Evolutionary conservation across 2,329 filamentous ascomycete species (phyloP).

Genomic region (Trichoderma sp.): DNA sequence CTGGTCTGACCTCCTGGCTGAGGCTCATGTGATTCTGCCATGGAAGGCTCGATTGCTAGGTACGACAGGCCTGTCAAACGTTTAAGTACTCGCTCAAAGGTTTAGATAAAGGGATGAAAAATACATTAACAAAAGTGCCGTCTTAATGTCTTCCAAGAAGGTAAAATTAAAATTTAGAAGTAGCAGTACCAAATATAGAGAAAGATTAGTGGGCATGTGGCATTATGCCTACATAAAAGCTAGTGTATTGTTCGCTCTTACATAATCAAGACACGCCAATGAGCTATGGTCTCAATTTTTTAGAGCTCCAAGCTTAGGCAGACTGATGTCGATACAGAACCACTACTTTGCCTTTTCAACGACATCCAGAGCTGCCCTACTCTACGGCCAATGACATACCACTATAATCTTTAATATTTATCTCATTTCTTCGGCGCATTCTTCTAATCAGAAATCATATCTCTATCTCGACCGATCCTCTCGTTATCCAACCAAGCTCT

Average conservation of each 20-base stretch:
- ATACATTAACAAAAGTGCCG: not conserved
- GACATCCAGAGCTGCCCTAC: not conserved
- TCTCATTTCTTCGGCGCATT: too few species aligned
- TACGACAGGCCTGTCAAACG: not conserved
- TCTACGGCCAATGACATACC: not conserved
- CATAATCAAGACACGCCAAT: constrained; percentile 14
- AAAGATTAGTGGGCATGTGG: not conserved
- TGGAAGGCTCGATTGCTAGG: not conserved
- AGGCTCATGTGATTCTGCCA: not conserved
- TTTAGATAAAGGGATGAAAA: too few species aligned
- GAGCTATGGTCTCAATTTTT: constrained; percentile 3
- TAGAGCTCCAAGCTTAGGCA: constrained; percentile 4
- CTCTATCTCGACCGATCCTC: not conserved
- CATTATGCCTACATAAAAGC: not conserved
- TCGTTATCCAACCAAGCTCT: not conserved
- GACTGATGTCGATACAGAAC: not conserved
- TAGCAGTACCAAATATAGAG: not conserved
- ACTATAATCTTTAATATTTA: not conserved
- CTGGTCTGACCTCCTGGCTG: not conserved
- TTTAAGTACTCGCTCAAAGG: not conserved
- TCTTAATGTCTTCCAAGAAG: not conserved
- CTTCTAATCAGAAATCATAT: not conserved
- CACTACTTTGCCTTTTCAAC: not conserved
- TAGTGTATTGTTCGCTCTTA: not conserved
- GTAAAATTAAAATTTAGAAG: not conserved